phyloP scores from a whole-genome alignment of 2,329 filamentous ascomycete genomes.

The Arachnopeziza araneosa region DNA sequence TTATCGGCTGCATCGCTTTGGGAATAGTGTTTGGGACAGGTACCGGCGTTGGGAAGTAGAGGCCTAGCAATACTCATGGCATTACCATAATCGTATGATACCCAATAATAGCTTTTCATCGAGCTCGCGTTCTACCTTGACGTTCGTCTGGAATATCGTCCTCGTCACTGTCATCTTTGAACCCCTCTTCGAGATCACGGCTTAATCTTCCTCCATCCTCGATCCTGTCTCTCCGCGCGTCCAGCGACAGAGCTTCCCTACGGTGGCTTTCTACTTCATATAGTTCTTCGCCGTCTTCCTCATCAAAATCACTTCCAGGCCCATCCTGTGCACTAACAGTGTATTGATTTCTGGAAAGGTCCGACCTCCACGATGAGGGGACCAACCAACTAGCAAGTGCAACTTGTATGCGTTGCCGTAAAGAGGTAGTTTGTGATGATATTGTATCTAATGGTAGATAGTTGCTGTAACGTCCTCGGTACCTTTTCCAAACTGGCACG shows the following conservation, averaged over 20 bases:
- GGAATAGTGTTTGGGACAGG: neutral
- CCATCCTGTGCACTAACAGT: slow-evolving; percentile 35
- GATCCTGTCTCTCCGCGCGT: slow-evolving; percentile 26
- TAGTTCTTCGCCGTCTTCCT: slow-evolving; percentile 65
- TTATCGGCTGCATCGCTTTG: neutral
- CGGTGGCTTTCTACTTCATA: slow-evolving; percentile 48
- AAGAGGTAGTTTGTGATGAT: slow-evolving; percentile 48
- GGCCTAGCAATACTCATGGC: neutral
- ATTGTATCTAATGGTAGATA: slow-evolving; percentile 66
- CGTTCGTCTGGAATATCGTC: slow-evolving; percentile 10
- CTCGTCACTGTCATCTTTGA: slow-evolving; percentile 67
- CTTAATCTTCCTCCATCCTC: slow-evolving; percentile 51
- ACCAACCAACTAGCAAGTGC: slow-evolving; percentile 37
- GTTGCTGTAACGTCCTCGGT: slow-evolving; percentile 65
- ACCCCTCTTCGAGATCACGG: slow-evolving; percentile 72
- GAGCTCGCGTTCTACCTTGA: slow-evolving; percentile 1
- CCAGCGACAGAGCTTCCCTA: slow-evolving; percentile 36
- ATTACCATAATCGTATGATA: neutral
- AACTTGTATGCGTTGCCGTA: slow-evolving; percentile 46
- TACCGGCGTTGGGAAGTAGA: neutral
- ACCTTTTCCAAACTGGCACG: slow-evolving; percentile 63
- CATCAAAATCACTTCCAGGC: slow-evolving; percentile 49
- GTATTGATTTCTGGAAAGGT: slow-evolving; percentile 36
- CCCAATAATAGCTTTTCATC: neutral
- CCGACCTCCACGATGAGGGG: slow-evolving; percentile 44